Percentiles rank a stretch among this genome's conserved stretches.
These are phyloP conservation scores for Cytospora paraplurivora DNA, from an alignment of 2,329 filamentous ascomycete genomes.

Conservation along the genomic window DNA sequence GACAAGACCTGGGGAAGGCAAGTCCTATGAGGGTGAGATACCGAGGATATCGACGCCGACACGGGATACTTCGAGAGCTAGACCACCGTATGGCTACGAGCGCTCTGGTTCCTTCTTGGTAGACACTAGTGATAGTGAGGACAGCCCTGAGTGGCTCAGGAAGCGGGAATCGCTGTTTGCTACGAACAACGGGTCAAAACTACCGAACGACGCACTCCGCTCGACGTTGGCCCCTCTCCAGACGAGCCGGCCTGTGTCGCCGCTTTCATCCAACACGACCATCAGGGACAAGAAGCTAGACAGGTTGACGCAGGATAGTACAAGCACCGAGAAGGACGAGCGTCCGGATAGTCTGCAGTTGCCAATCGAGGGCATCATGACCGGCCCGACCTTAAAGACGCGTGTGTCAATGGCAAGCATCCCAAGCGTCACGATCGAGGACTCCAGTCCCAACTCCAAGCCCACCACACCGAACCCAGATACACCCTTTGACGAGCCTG, in stretches of 20 bases:
- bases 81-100: constrained; percentile 35
- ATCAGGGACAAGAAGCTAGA: constrained; percentile 27
- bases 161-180: constrained; percentile 12
- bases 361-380: constrained; percentile 46
- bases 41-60: constrained; percentile 40
- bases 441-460: constrained; percentile 43
- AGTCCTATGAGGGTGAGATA: constrained; percentile 28
- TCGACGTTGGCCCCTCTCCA: constrained; percentile 17
- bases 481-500: constrained; percentile 59
- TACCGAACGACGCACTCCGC: constrained; percentile 9
- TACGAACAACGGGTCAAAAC: not conserved
- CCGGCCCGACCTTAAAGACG: constrained; percentile 39
- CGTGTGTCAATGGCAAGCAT: constrained; percentile 39
- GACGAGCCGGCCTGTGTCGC: constrained; percentile 19
- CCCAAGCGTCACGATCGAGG: constrained; percentile 49
- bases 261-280: constrained; percentile 11
- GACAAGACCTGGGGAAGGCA: constrained; percentile 37
- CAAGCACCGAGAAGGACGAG: constrained; percentile 38
- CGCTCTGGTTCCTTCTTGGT: constrained; percentile 54
- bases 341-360: constrained; percentile 42
- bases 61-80: constrained; percentile 36
- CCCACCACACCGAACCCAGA: constrained; percentile 29
- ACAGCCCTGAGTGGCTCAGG: constrained; percentile 35
- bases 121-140: constrained; percentile 55
- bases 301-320: constrained; percentile 27